Percentiles rank a stretch among this genome's conserved stretches.
phyloP scores from a whole-genome alignment of 345 rosid genomes.

The Eutrema japonicum region DNA sequence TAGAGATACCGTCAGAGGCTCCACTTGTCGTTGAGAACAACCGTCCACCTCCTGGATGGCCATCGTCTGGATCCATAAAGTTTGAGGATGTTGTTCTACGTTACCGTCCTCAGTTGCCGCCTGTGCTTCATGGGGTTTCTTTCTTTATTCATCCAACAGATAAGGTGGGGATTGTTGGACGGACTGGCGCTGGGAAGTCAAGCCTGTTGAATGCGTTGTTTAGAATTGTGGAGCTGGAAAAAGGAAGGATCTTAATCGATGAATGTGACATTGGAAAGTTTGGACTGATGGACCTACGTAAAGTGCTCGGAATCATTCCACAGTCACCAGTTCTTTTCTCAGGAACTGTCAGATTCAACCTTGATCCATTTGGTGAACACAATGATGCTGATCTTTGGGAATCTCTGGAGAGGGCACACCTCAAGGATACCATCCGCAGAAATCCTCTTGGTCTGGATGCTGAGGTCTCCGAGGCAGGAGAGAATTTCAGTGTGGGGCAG shows the following conservation, averaged over 20 bases:
- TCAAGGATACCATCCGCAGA: conserved; percentile 46
- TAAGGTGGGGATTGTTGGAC: conserved; percentile 87
- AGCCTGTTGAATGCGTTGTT: conserved; percentile 85
- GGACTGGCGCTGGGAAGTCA: conserved; percentile 95
- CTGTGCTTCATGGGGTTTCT: conserved; percentile 89
- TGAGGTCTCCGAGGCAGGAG: conserved; percentile 82
- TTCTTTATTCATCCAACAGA: conserved; percentile 81
- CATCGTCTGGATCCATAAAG: conserved; percentile 90
- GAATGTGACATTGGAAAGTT: conserved; percentile 70
- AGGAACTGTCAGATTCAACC: conserved; percentile 79
- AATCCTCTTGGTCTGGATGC: conserved; percentile 48
- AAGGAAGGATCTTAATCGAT: conserved; percentile 75
- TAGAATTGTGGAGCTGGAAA: conserved; percentile 77
- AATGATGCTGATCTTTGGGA: conserved; percentile 74
- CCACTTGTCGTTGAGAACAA: conserved; percentile 72
- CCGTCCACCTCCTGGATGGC: conserved; percentile 99
- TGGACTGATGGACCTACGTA: conserved; percentile 83
- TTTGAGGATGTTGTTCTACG: conserved; percentile 95
- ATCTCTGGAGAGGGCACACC: conserved; percentile 43
- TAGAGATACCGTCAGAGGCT: conserved; percentile 92
- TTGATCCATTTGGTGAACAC: conserved; percentile 80
- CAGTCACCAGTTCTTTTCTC: conserved; percentile 88
- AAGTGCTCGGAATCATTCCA: conserved; percentile 81
- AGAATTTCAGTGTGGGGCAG: conserved; percentile 94
- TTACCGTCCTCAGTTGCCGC: conserved; percentile 91